Conservation (phyloP, 1,139 yeast species). For the Blastobotrys serpentis region DNA sequence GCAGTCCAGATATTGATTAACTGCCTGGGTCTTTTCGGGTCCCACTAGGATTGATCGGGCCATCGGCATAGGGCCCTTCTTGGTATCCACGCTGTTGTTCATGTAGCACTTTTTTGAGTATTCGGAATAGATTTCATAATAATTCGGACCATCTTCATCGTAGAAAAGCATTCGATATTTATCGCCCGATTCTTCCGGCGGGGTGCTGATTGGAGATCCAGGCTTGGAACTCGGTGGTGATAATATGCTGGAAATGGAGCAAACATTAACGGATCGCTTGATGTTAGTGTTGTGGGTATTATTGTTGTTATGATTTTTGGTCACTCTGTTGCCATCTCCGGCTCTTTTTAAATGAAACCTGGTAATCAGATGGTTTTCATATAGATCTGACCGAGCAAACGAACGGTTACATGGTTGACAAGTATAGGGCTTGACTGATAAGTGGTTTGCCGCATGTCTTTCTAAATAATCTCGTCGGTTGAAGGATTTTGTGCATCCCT, state of each 20-base stretch:
- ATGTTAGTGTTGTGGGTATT: background rate
- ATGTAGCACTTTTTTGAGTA: conserved; percentile 6
- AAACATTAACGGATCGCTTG: background rate
- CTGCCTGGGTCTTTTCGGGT: background rate
- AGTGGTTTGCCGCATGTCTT: conserved; percentile 41
- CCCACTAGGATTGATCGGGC: conserved; percentile 14
- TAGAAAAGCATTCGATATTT: conserved; percentile 13
- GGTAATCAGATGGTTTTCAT: conserved; percentile 38
- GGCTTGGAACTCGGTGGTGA: conserved; percentile 9
- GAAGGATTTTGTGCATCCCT: conserved; percentile 40
- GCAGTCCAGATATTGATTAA: conserved; percentile 5
- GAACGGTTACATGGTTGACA: conserved; percentile 38
- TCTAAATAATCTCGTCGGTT: conserved; percentile 42
- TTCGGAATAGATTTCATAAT: conserved; percentile 27
- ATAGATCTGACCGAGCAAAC: conserved; percentile 38
- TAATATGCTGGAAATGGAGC: conserved; percentile 5
- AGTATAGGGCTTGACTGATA: conserved; percentile 36
- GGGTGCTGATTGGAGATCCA: conserved; percentile 8
- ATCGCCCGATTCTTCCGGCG: conserved; percentile 1
- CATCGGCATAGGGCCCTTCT: background rate
- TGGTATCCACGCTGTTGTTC: background rate
- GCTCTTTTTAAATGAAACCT: conserved; percentile 34
- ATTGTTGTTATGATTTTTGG: background rate
- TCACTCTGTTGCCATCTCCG: conserved; percentile 9
- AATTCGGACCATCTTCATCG: conserved; percentile 17